Percentiles rank a stretch among this genome's conserved stretches.
Conservation (phyloP, 139 green algal species). For the Prasinococcaceae sp. region DNA sequence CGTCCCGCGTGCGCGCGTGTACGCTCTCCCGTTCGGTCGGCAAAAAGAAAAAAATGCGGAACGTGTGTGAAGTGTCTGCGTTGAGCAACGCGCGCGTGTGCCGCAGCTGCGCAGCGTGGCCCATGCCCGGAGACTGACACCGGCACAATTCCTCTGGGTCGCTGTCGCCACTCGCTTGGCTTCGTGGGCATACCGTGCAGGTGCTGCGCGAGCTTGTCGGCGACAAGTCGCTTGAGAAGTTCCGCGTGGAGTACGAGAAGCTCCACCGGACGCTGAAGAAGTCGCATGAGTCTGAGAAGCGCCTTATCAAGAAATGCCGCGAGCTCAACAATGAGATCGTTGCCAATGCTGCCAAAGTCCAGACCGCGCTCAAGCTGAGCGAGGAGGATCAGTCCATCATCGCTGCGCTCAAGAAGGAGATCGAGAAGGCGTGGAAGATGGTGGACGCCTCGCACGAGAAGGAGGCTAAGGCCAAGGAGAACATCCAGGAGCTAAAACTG, state of each 20-base stretch:
- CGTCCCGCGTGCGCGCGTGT: too few relatives aligned
- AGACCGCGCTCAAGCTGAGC: conserved; percentile 71
- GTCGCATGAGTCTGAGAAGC: conserved; percentile 73
- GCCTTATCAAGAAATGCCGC: conserved; percentile 65
- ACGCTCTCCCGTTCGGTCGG: too few relatives aligned
- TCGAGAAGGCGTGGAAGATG: conserved; percentile 84
- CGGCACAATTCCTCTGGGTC: too few relatives aligned
- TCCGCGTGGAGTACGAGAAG: conserved; percentile 80
- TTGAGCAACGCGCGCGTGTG: too few relatives aligned
- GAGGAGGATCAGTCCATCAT: conserved; percentile 82
- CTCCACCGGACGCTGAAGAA: conserved; percentile 66
- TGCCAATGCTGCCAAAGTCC: conserved; percentile 69
- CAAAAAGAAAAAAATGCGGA: too few relatives aligned
- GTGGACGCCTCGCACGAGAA: conserved; percentile 74
- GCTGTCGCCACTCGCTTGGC: background rate
- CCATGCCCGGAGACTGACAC: too few relatives aligned
- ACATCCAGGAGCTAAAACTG: conserved; percentile 56
- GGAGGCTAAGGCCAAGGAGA: conserved; percentile 71
- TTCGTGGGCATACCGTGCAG: conserved; percentile 23
- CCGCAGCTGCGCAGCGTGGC: too few relatives aligned
- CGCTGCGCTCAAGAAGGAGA: conserved; percentile 67
- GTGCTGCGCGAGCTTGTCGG: conserved; percentile 60
- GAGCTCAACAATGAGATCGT: conserved; percentile 82
- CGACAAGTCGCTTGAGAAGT: conserved; percentile 58
- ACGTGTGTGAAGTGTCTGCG: too few relatives aligned